Evolutionary conservation across 768 basidiomycete genomes (phyloP), one percentile per base, ranked within the genome.

Genomic region (Steccherinum ochraceum): DNA sequence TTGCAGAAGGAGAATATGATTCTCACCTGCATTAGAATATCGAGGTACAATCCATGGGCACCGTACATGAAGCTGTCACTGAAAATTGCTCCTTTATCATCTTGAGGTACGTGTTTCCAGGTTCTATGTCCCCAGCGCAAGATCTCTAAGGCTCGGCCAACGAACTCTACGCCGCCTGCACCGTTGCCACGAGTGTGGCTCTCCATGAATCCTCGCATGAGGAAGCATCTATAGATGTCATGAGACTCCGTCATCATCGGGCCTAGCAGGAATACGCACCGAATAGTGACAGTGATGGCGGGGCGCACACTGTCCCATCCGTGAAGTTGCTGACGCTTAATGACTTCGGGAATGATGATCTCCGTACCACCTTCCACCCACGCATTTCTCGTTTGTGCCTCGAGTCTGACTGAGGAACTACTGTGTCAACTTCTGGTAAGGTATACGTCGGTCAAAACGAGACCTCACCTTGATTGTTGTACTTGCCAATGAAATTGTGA

Each of bases 31-130:
- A 71, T 63, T 24, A 69, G 64, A 1, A 64, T 48, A 13, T 67
- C 53, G 7, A 76, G 51, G 18, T 65, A 65, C 20, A 75, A 48
- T 23, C 57, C 54, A 40, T 64, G 69, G n/a, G 74, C 65, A 4
- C 71, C 75, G n/a, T 24, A 72, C 10, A 43, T 7, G 10, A 18
- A 10, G 7, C 7, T 43, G 41, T 10, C 21, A 19, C 5, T 19
- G 19, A 79, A 79, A 12, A 79, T 69, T 5, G 58, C 60, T 3
- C 77, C 77, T 13, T 72, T 61, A n/a, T 72, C 67, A 16, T 64
- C 55, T 20, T 35, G 51, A 1, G 69, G 54, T 5, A 78, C 71
- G 52, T 76, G 57, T 20, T 21, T 48, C 71, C 74, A 78, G 4
- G 55, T 46, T 21, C 58, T 54, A 3, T 58, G 49, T 19, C 78